Conservation (phyloP, 768 basidiomycete genomes). For the Trametes cubensis region DNA sequence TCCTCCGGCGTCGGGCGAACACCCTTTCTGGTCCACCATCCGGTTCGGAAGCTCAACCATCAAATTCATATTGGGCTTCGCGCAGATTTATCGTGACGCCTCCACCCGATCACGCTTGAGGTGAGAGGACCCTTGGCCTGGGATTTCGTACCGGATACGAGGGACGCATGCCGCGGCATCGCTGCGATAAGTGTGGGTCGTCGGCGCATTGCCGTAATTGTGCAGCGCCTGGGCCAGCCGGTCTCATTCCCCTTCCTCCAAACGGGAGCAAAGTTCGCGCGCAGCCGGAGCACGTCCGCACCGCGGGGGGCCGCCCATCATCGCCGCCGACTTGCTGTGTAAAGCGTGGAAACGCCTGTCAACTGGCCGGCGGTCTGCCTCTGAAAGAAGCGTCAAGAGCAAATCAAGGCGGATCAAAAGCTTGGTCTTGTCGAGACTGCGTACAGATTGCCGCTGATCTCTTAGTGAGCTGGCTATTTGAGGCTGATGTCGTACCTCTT, state of each 20-base stretch:
- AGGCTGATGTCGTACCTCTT: slow-evolving; percentile 4
- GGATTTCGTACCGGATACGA: neutral
- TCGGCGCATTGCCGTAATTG: neutral
- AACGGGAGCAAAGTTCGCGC: neutral
- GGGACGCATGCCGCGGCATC: neutral
- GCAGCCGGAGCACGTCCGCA: neutral
- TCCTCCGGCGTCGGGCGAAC: neutral
- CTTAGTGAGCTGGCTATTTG: slow-evolving; percentile 7
- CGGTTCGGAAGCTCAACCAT: slow-evolving; percentile 5
- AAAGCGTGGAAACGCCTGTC: slow-evolving; percentile 5
- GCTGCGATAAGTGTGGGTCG: neutral
- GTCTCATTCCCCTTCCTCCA: neutral
- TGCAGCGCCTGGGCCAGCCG: neutral
- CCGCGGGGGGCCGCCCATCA: slow-evolving; percentile 5
- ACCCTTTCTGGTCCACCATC: neutral
- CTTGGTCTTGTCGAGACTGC: slow-evolving; percentile 19
- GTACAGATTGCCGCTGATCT: slow-evolving; percentile 22
- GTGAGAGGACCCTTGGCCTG: neutral
- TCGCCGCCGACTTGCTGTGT: slow-evolving; percentile 14
- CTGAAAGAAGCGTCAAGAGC: slow-evolving; percentile 5
- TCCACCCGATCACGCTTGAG: neutral
- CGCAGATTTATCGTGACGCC: slow-evolving; percentile 1
- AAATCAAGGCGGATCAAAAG: slow-evolving; percentile 23
- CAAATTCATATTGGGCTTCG: slow-evolving; percentile 3
- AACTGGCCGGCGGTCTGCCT: slow-evolving; percentile 5